These are phyloP conservation scores for Ganoderma lingzhi DNA, from an alignment of 1,284 basidiomycete genomes.

Conservation along the genomic window DNA sequence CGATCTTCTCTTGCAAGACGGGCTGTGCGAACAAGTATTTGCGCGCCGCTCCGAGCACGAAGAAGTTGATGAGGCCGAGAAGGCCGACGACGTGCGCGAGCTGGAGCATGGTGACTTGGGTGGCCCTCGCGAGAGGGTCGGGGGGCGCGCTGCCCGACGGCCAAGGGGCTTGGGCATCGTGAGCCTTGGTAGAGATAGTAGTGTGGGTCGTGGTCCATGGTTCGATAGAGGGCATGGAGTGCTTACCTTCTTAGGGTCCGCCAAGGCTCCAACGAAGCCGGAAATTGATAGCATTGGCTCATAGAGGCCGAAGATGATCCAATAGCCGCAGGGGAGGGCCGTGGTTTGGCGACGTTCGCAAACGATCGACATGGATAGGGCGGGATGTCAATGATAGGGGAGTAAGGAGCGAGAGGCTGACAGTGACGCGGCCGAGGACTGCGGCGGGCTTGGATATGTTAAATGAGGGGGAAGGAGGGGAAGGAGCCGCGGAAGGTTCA, in stretches of 20 bases:
- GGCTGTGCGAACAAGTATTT: constrained; percentile 64
- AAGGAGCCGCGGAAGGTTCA: not conserved
- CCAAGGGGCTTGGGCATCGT: constrained; percentile 81
- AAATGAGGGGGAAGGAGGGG: not conserved
- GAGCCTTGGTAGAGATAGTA: constrained; percentile 52
- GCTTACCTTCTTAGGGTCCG: constrained; percentile 69
- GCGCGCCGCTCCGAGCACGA: constrained; percentile 66
- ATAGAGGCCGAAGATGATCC: constrained; percentile 73
- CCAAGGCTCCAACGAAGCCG: constrained; percentile 71
- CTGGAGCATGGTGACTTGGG: constrained; percentile 71
- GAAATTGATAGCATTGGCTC: constrained; percentile 72
- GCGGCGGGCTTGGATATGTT: not conserved
- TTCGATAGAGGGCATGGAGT: not conserved
- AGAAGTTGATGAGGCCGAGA: constrained; percentile 72
- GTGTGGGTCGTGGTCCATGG: not conserved
- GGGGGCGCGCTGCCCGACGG: constrained; percentile 55
- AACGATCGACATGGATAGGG: constrained; percentile 18
- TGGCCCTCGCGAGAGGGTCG: constrained; percentile 61
- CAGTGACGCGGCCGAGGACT: not conserved
- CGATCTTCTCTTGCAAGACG: constrained; percentile 74
- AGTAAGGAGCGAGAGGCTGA: constrained; percentile 10
- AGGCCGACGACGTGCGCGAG: constrained; percentile 80
- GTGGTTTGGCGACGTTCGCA: constrained; percentile 47
- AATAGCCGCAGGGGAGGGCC: constrained; percentile 76
- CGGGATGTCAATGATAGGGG: not conserved